phyloP scores from a whole-genome alignment of 371 early-diverging fungal species.

The Thermomucor indicae-seudaticae region DNA sequence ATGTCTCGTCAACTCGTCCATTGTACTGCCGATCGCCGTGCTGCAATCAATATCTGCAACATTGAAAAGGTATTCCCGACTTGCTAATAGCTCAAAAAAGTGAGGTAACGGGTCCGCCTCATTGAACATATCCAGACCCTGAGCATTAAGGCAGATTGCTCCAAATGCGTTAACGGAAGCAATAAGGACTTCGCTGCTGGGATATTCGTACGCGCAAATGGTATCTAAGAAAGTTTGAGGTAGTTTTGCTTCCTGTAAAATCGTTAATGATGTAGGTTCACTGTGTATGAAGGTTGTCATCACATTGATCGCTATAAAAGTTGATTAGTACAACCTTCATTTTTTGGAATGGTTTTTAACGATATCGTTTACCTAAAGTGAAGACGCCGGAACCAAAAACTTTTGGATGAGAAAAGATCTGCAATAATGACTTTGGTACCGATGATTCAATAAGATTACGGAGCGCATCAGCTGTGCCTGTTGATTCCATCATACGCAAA shows the following conservation, averaged over 20 bases:
- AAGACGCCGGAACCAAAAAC: slow-evolving; percentile 75
- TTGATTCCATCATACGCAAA: slow-evolving; percentile 89
- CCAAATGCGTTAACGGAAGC: slow-evolving; percentile 93
- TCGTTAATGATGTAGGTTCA: slow-evolving; percentile 89
- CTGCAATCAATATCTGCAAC: slow-evolving; percentile 83
- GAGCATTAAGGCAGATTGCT: slow-evolving; percentile 88
- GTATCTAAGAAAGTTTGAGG: slow-evolving; percentile 81
- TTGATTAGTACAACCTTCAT: background rate
- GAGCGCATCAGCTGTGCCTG: slow-evolving; percentile 84
- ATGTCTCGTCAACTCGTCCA: slow-evolving; percentile 96
- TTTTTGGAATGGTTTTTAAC: background rate
- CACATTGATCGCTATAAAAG: slow-evolving; percentile 72
- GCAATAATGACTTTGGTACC: slow-evolving; percentile 73
- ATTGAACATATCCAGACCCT: slow-evolving; percentile 81
- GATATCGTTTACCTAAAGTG: slow-evolving; percentile 54
- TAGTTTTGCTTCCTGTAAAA: slow-evolving; percentile 87
- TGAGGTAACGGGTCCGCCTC: slow-evolving; percentile 65
- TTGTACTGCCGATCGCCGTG: slow-evolving; percentile 72
- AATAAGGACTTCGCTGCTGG: slow-evolving; percentile 72
- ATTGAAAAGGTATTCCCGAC: slow-evolving; percentile 68
- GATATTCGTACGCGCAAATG: slow-evolving; percentile 56
- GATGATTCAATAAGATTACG: slow-evolving; percentile 91
- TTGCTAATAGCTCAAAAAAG: slow-evolving; percentile 76
- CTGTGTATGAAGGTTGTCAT: slow-evolving; percentile 96
- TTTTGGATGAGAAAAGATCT: slow-evolving; percentile 66